Conservation (phyloP, 352 stramenopile species). For the Pythium sp. region DNA sequence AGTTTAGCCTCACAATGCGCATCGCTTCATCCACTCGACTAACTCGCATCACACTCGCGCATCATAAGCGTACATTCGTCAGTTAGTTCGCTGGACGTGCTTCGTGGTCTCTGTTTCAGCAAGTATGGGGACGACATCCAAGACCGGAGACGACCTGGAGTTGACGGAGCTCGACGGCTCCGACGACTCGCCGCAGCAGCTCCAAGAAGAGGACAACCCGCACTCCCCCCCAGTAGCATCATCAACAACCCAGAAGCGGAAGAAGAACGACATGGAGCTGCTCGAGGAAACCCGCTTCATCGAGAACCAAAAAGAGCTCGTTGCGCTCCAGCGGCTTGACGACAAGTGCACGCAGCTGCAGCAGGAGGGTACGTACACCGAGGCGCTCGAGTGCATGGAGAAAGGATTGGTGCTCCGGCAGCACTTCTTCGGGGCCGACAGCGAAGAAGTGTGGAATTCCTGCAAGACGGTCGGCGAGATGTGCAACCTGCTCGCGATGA, state of each 20-base stretch:
- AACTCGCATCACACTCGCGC: neutral
- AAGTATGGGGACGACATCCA: constrained; percentile 7
- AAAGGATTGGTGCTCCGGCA: constrained; percentile 90
- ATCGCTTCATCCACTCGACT: neutral
- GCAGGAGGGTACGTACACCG: constrained; percentile 89
- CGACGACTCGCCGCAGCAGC: constrained; percentile 8
- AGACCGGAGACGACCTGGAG: constrained; percentile 19
- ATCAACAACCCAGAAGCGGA: neutral
- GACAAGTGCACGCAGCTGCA: constrained; percentile 90
- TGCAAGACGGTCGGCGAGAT: constrained; percentile 94
- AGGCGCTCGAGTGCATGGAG: constrained; percentile 94
- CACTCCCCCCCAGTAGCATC: neutral
- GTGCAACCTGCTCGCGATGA: constrained; percentile 95
- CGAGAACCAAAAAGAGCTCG: constrained; percentile 82
- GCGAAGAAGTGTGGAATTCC: constrained; percentile 84
- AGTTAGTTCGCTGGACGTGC: too few relatives aligned
- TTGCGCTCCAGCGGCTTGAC: constrained; percentile 88
- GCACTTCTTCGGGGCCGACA: constrained; percentile 92
- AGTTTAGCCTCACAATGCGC: neutral
- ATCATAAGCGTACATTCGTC: neutral
- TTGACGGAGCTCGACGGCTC: constrained; percentile 31
- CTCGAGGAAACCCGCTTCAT: constrained; percentile 34
- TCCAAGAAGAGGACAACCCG: neutral
- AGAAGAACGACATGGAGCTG: constrained; percentile 33
- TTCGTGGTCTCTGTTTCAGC: neutral